Base-by-base conservation (phyloP, 2,329 filamentous ascomycete genomes). In the Botrytis fabae region DNA sequence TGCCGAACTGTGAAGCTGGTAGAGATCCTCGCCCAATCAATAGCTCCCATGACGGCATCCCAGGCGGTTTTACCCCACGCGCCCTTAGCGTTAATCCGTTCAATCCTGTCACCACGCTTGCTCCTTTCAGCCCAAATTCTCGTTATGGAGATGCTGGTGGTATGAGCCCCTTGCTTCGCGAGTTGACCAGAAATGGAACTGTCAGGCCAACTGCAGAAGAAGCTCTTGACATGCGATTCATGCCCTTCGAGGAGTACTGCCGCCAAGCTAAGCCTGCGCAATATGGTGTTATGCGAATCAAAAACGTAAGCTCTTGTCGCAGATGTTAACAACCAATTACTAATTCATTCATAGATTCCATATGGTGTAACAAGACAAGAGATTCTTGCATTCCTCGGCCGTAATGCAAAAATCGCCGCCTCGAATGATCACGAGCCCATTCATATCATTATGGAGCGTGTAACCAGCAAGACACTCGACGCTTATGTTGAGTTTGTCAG, bases 381-480 rank as follows among this genome's bases (percentile, higher is more conserved):
- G 78, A 81, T 91, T 28, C 83, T 89, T 70, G 88, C 88, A 1
- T 88, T 90, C 76, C 82, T 90, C 28, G 89, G 89, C 4, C 85
- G 86, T 68, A 89, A 87, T 76, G 85, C 87, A 35, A 85, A 84
- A 73, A 84, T 90, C 48, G 79, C 89, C 64, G 86, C 84, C 44
- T 88, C 90, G 73, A 79, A 78, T 2, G 78, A 81, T 16, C 83
- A 87, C 9, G 88, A 89, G 77, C 85, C 87, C 0, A 83, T 91
- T 12, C 89, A 90, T 74, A 89, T 90, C 75, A 88, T 90, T 76
- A 90, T 90, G 88, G 89, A 90, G 71, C 85, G 88, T n/a, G 83
- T 86, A 35, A 88, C 87, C 4, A 86, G 85, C 78, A 90, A 90
- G 84, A 90, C 89, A 0, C 85, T 88, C 80, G 88, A 90, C 74